These are phyloP conservation scores for Sherardia arvensis DNA, from an alignment of 257 asterid genomes.

Conservation along the genomic window DNA sequence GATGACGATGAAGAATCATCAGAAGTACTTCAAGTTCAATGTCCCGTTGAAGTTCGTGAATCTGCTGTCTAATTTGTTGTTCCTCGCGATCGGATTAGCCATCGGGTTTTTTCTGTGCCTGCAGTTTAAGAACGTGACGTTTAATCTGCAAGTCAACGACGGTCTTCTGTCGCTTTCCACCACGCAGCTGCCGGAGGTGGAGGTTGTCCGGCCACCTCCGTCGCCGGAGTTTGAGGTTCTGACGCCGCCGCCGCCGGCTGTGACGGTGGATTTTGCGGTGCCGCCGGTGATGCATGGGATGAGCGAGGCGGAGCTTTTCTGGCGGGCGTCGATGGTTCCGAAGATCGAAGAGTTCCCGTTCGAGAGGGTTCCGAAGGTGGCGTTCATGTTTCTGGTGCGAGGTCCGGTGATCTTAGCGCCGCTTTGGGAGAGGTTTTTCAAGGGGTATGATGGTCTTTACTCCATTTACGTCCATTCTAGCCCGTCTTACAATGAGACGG, in stretches of 20 bases:
- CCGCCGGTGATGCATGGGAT: slow-evolving; percentile 38
- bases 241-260: background rate
- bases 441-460: slow-evolving; percentile 29
- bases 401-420: slow-evolving; percentile 32
- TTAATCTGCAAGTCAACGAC: slow-evolving; percentile 44
- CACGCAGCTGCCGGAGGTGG: slow-evolving; percentile 10
- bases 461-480: slow-evolving; percentile 34
- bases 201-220: background rate
- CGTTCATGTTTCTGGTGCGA: slow-evolving; percentile 38
- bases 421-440: slow-evolving; percentile 37
- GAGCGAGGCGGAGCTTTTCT: slow-evolving; percentile 47
- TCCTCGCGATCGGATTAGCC: slow-evolving; percentile 44
- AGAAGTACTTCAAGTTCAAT: slow-evolving; percentile 8
- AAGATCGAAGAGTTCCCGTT: slow-evolving; percentile 27
- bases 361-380: slow-evolving; percentile 25
- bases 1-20: slow-evolving; percentile 29
- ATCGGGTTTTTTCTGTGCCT: slow-evolving; percentile 41
- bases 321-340: slow-evolving; percentile 46
- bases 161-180: slow-evolving; percentile 36
- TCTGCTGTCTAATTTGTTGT: slow-evolving; percentile 28
- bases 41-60: slow-evolving; percentile 23
- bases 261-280: slow-evolving; percentile 4
- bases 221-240: background rate
- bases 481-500: slow-evolving; percentile 23
- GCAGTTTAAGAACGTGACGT: slow-evolving; percentile 38